phyloP scores from a whole-genome alignment of 2,329 filamentous ascomycete species.

The Hirsutella thompsonii region DNA sequence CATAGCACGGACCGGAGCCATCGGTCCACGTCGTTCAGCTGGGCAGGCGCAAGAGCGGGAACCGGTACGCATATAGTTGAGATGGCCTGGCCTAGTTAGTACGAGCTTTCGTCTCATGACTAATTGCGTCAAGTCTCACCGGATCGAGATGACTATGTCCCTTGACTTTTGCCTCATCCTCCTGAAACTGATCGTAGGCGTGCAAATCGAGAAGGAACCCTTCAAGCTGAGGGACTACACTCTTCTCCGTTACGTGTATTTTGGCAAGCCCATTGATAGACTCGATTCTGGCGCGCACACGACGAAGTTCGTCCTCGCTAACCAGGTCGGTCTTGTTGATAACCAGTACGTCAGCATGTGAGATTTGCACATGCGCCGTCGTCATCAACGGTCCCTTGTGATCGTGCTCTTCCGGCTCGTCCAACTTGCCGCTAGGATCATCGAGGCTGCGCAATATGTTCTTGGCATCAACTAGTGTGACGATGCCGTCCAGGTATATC shows the following conservation, averaged over 20 bases:
- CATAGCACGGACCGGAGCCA: conserved; percentile 81
- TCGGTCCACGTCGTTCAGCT: conserved; percentile 54
- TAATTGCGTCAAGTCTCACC: conserved; percentile 31
- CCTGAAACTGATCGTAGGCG: conserved; percentile 75
- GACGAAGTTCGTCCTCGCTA: conserved; percentile 50
- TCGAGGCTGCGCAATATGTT: conserved; percentile 78
- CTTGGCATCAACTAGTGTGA: conserved; percentile 89
- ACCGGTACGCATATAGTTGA: conserved; percentile 66
- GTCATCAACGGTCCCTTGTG: conserved; percentile 60
- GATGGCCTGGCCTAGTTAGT: conserved; percentile 48
- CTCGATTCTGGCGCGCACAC: conserved; percentile 56
- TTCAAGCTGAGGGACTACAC: conserved; percentile 68
- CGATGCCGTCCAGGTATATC: conserved; percentile 93
- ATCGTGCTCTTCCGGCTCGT: conserved; percentile 37
- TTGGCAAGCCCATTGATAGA: conserved; percentile 86
- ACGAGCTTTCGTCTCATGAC: background rate
- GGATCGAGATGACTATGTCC: conserved; percentile 88
- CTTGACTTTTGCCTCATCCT: conserved; percentile 57
- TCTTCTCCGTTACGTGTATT: conserved; percentile 69
- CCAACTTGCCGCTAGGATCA: conserved; percentile 46
- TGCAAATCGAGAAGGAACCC: conserved; percentile 82
- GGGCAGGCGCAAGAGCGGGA: conserved; percentile 40
- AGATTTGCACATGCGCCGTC: conserved; percentile 91
- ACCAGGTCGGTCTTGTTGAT: conserved; percentile 92
- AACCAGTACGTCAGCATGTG: conserved; percentile 87